Percentiles rank a stretch among this genome's conserved stretches.
Conservation (phyloP, 768 basidiomycete species). For the Psilocybe cyanescens region DNA sequence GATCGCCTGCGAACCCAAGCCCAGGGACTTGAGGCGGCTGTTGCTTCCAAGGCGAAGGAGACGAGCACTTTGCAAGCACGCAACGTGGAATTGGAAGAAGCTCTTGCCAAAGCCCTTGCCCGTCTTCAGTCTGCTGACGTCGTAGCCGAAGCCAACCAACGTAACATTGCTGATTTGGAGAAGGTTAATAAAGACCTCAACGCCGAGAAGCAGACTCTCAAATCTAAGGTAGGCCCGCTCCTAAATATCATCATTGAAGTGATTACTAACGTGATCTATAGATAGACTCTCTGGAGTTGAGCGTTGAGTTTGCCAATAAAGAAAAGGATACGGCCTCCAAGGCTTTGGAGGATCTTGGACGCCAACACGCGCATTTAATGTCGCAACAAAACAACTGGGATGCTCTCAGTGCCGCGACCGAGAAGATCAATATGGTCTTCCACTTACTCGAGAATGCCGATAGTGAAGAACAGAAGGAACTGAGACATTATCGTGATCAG, state of each 20-base stretch:
- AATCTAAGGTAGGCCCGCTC: conserved; percentile 55
- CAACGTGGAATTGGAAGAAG: conserved; percentile 70
- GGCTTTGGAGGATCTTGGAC: conserved; percentile 54
- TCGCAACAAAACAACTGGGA: conserved; percentile 81
- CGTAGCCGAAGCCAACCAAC: conserved; percentile 59
- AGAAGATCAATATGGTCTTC: conserved; percentile 74
- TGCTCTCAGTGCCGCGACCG: conserved; percentile 67
- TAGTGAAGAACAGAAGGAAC: conserved; percentile 74
- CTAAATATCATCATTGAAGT: conserved; percentile 7
- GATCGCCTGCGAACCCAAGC: conserved; percentile 60
- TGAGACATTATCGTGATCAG: conserved; percentile 67
- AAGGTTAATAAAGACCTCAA: conserved; percentile 55
- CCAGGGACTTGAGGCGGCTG: conserved; percentile 53
- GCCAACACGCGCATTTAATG: conserved; percentile 60
- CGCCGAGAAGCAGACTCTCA: conserved; percentile 60
- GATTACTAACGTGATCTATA: conserved; percentile 30
- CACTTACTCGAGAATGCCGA: conserved; percentile 64
- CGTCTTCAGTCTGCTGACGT: conserved; percentile 77
- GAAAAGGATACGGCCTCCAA: conserved; percentile 66
- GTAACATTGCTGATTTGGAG: conserved; percentile 67
- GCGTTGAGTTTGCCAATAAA: conserved; percentile 55
- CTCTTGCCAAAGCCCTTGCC: conserved; percentile 71
- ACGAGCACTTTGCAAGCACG: conserved; percentile 48
- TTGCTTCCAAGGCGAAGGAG: conserved; percentile 48
- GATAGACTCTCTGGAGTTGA: conserved; percentile 65